Evolutionary conservation across 441 rosid genomes (phyloP).

Genomic region (Syzygium malaccense): DNA sequence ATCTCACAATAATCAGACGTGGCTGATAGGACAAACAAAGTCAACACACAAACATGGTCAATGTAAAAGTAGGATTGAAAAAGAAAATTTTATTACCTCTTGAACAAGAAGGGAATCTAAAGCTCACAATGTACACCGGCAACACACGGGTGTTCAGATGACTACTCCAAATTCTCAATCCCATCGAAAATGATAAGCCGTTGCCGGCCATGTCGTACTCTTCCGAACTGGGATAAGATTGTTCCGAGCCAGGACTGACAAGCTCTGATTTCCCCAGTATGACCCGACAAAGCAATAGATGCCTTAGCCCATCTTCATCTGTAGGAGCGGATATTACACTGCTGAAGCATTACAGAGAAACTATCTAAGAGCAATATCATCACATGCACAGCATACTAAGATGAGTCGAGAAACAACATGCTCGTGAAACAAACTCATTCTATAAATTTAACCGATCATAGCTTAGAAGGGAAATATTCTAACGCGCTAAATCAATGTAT

Average conservation of each 20-base stretch:
- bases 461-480: background rate
- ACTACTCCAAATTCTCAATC: conserved; percentile 60
- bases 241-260: conserved; percentile 47
- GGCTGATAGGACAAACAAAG: background rate
- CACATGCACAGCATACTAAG: background rate
- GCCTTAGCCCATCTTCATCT: conserved; percentile 51
- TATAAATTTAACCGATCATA: background rate
- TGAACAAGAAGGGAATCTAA: conserved; percentile 42
- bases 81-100: conserved; percentile 22
- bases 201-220: conserved; percentile 74
- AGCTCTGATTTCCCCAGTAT: conserved; percentile 61
- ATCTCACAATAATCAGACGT: background rate
- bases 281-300: conserved; percentile 70
- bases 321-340: conserved; percentile 36
- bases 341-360: background rate
- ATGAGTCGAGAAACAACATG: background rate
- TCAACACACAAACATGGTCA: background rate
- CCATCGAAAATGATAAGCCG: conserved; percentile 34
- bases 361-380: background rate
- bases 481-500: background rate
- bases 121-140: conserved; percentile 60
- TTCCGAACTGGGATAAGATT: conserved; percentile 45
- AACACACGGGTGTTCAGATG: conserved; percentile 60
- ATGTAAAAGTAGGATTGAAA: background rate
- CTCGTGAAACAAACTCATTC: background rate